Base-by-base conservation (phyloP, 179 eudicot genomes). In the Heliamphora pulchella region DNA sequence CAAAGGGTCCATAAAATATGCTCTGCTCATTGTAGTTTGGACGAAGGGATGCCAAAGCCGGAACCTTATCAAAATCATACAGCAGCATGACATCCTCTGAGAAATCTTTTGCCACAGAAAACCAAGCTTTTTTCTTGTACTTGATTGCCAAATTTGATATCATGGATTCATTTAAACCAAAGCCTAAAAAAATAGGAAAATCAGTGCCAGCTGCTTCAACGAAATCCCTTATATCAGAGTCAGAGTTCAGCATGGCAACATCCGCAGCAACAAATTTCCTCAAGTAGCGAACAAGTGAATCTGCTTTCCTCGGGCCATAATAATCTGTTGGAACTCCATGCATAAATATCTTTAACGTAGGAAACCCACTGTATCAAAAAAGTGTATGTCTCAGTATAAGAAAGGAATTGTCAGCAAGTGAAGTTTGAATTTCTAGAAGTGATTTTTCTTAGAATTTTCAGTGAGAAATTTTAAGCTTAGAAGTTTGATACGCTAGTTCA, bases 61-160 rank as follows among this genome's bases (percentile, higher is more conserved):
- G 98, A 71, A 86, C 87, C 86, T 96, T 96, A 80, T 94, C 99
- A 81, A 96, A 91, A 84, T 94, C 96, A 88, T 92, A 90, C 7
- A 81, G 81, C 74, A 85, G 87, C 98, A 89, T 96, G 62, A 86
- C 72, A 63, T 86, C 87, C 71, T 91, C 98, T 4, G 98, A 92
- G 82, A 91, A 91, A 80, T 87, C 97, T 67, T 92, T 96, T 61
- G 99, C 97, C 79, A 91, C 92, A 65, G 99, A 86, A 88, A 96
- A 96, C 99, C 99, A 96, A 77, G 96, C 98, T 83, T 86, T 91
- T 78, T 86, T 90, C 91, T 94, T 96, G 89, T 90, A 87, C 81
- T 96, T 90, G 75, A 83, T 77, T 22, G 94, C 97, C 80, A 94
- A 73, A 62, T 84, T 67, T 47, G 87, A 87, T 77, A 96, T 87